These are phyloP conservation scores for Aspergillus bridgeri DNA, from an alignment of 495 filamentous ascomycete genomes.

Conservation along the genomic window DNA sequence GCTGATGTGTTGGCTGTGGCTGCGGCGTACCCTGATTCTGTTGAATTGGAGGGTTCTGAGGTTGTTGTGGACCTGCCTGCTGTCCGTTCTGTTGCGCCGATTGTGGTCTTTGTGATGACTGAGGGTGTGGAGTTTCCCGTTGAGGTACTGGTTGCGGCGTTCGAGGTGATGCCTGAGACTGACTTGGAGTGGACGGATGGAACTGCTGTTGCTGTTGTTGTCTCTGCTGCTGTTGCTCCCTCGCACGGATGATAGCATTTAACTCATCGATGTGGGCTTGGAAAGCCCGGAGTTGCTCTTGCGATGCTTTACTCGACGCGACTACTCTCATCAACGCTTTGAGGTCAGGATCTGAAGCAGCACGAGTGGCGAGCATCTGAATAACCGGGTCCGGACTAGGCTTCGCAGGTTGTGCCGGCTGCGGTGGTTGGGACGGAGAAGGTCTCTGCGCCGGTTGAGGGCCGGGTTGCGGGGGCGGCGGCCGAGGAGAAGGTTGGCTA, in stretches of 20 bases:
- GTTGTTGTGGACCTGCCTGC: conserved; percentile 12
- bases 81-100: conserved; percentile 7
- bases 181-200: conserved; percentile 22
- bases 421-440: conserved; percentile 30
- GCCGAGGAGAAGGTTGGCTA: conserved; percentile 25
- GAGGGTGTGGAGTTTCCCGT: conserved; percentile 6
- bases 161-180: conserved; percentile 7
- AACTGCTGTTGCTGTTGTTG: conserved; percentile 19
- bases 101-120: conserved; percentile 11
- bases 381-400: conserved; percentile 87
- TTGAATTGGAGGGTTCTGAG: conserved; percentile 12
- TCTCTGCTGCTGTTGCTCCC: conserved; percentile 40
- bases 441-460: conserved; percentile 33
- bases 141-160: conserved; percentile 1
- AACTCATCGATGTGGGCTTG: conserved; percentile 92
- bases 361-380: conserved; percentile 82
- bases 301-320: conserved; percentile 77
- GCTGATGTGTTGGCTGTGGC: conserved; percentile 12
- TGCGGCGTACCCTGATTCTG: conserved; percentile 11
- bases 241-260: conserved; percentile 55
- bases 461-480: conserved; percentile 18
- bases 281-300: conserved; percentile 79
- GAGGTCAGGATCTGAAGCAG: conserved; percentile 80
- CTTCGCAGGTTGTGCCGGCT: conserved; percentile 41
- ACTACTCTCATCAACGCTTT: conserved; percentile 96